Base-by-base conservation (phyloP, 2,329 filamentous ascomycete species). In the Rasamsonia emersonii region DNA sequence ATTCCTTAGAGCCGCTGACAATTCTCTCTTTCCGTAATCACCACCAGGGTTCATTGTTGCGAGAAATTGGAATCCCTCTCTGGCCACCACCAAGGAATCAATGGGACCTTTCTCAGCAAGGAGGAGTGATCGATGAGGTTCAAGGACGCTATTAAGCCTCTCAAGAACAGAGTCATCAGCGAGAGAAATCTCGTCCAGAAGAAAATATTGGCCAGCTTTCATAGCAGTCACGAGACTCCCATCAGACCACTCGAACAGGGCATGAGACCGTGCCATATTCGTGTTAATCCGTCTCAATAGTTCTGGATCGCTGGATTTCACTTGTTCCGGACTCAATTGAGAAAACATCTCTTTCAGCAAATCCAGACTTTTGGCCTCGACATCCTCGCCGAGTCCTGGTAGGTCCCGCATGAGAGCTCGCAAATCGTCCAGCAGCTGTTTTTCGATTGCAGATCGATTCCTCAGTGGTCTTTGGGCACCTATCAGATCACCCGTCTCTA, bases 1-100 rank as follows among this genome's bases (percentile, higher is more conserved):
- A 54, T 99, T 98, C 27, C 91, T 75, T 38, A 99, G 65, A 9
- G 91, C 93, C 3, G 91, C 91, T 1, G 91, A 98, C 9, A 99
- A 71, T 56, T 99, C 91, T 46, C 89, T 86, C 64, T 99, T 99
- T 43, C 91, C 91, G 55, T 96, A 98, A 53, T 99, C 91, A 27
- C 93, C 91, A 30, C 93, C 93, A 6, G 91, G 91, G 45, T 99
- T 99, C 91, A 99, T 99, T 0, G 91, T 98, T 3, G 91, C 89
- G 38, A 98, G 75, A 59, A 98, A 95, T 50, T 98, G 88, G 58
- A 96, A 99, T 0, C 82, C 84, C 24, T 81, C 69, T 8, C 70
- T 60, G 4, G 82, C 91, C 23, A 74, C 73, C 16, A 98, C 73
- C 41, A 84, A 78, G 0, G 86, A 86, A 54, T 94, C 79, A 4